Evolutionary conservation across 768 basidiomycete species (phyloP).

Genomic region (Pleurotus citrinopileatus): DNA sequence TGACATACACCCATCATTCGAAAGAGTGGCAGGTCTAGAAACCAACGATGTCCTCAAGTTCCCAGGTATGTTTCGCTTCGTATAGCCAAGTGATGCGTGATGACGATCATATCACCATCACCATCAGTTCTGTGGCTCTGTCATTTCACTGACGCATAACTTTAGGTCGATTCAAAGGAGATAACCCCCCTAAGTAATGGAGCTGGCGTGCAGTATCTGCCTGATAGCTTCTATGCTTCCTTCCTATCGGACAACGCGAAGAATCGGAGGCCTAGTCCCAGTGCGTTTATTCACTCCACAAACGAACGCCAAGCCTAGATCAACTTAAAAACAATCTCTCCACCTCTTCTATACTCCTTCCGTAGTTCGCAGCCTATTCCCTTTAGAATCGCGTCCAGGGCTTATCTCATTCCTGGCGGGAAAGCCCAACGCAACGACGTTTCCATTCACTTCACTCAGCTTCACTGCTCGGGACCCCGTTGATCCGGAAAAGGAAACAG

Average conservation of each 20-base stretch:
- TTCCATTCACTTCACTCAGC: conserved; percentile 83
- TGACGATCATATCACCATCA: not conserved
- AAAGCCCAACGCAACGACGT: conserved; percentile 87
- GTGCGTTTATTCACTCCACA: conserved; percentile 33
- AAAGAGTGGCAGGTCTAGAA: not conserved
- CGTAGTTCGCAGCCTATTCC: conserved; percentile 72
- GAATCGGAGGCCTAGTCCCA: conserved; percentile 59
- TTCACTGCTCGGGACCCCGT: conserved; percentile 56
- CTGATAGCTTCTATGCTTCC: conserved; percentile 49
- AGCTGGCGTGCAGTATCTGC: conserved; percentile 32
- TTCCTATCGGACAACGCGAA: conserved; percentile 67
- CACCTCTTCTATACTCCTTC: not conserved
- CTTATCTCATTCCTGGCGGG: conserved; percentile 84
- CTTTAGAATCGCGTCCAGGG: conserved; percentile 75
- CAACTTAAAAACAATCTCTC: conserved; percentile 3
- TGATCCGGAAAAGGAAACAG: conserved; percentile 39
- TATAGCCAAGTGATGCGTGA: not conserved
- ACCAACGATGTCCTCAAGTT: not conserved
- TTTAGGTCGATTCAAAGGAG: not conserved
- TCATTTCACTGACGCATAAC: not conserved
- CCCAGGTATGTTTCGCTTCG: not conserved
- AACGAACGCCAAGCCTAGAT: not conserved
- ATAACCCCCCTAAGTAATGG: not conserved
- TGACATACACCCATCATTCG: too few relatives aligned
- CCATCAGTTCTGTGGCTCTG: not conserved